These are phyloP conservation scores for Triangularia setosa DNA, from an alignment of 2,329 filamentous ascomycete species.

Conservation along the genomic window DNA sequence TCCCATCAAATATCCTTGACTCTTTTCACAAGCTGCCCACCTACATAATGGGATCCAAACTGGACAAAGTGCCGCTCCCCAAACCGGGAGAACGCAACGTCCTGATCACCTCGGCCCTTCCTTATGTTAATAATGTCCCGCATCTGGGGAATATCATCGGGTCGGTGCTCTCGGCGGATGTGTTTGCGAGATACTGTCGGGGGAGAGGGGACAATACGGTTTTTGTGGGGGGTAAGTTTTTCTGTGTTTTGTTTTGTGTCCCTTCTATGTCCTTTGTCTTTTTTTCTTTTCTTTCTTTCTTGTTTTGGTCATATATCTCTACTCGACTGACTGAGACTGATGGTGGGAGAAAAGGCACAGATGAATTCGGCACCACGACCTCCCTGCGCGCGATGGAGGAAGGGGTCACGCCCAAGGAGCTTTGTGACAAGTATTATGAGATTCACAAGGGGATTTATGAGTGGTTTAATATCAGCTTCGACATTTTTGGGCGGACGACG, in stretches of 20 bases:
- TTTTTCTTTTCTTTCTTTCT: background rate
- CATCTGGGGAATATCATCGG: conserved; percentile 50
- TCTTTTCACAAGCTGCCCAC: too few relatives aligned
- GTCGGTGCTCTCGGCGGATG: conserved; percentile 48
- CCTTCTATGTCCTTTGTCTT: background rate
- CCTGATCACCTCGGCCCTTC: conserved; percentile 52
- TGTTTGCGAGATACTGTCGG: conserved; percentile 45
- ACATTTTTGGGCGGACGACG: conserved; percentile 71
- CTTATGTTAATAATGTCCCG: conserved; percentile 55
- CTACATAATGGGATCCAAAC: background rate
- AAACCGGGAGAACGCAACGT: conserved; percentile 46
- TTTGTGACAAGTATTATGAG: conserved; percentile 89
- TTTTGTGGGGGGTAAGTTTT: conserved; percentile 57
- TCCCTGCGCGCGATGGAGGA: conserved; percentile 93
- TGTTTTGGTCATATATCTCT: background rate
- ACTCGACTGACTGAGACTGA: background rate
- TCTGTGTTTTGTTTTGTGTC: too few relatives aligned
- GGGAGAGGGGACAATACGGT: conserved; percentile 54
- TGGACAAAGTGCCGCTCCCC: conserved; percentile 8
- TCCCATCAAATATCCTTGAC: too few relatives aligned
- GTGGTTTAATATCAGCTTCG: conserved; percentile 75
- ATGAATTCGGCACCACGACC: conserved; percentile 84
- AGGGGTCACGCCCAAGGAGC: conserved; percentile 67
- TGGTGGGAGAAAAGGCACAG: conserved; percentile 41
- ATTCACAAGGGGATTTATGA: conserved; percentile 87